Conservation (phyloP, 1,284 basidiomycete genomes). For the Anthracocystis setariae region DNA sequence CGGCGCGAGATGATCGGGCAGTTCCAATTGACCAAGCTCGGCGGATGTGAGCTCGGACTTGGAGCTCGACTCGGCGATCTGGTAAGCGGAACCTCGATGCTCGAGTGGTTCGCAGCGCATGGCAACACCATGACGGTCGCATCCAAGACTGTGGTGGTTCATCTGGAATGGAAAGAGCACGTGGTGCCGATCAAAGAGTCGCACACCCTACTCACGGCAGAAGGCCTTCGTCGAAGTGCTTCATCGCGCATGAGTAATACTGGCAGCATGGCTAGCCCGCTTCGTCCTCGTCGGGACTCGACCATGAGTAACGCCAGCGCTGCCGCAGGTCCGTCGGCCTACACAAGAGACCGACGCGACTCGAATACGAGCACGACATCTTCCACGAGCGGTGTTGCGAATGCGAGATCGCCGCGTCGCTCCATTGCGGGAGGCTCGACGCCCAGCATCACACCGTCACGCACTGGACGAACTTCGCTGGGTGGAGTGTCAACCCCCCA, state of each 20-base stretch:
- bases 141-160: slow-evolving; percentile 85
- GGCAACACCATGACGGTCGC: slow-evolving; percentile 90
- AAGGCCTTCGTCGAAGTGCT: slow-evolving; percentile 29
- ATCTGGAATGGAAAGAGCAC: slow-evolving; percentile 85
- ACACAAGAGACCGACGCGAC: slow-evolving; percentile 29
- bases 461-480: slow-evolving; percentile 23
- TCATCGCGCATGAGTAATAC: slow-evolving; percentile 35
- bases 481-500: slow-evolving; percentile 12
- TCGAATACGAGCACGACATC: slow-evolving; percentile 49
- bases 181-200: slow-evolving; percentile 42
- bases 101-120: slow-evolving; percentile 82
- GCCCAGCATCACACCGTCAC: slow-evolving; percentile 13
- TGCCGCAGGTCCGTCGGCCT: slow-evolving; percentile 5
- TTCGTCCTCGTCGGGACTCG: slow-evolving; percentile 46
- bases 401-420: slow-evolving; percentile 24
- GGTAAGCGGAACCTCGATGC: slow-evolving; percentile 44
- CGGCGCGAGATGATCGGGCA: slow-evolving; percentile 87
- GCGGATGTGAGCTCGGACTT: slow-evolving; percentile 67
- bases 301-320: slow-evolving; percentile 46
- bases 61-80: slow-evolving; percentile 43
- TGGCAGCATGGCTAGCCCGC: slow-evolving; percentile 22
- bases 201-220: slow-evolving; percentile 18
- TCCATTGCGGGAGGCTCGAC: slow-evolving; percentile 9
- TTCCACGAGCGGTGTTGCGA: slow-evolving; percentile 20
- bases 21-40: slow-evolving; percentile 83